phyloP scores from a whole-genome alignment of 2,329 filamentous ascomycete genomes.

The Beauveria bassiana region DNA sequence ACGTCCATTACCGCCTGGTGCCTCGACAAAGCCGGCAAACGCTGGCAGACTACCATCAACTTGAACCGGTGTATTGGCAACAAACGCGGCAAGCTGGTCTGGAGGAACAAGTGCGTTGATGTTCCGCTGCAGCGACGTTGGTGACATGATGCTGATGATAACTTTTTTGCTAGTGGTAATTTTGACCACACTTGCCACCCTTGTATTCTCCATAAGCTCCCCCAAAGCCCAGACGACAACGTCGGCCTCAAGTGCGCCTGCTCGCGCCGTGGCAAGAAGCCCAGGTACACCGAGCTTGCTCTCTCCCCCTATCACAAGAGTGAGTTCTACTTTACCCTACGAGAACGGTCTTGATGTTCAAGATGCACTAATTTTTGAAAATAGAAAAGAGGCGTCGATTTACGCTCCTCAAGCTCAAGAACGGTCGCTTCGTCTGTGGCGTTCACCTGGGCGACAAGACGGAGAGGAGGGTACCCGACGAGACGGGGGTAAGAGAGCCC shows the following conservation, averaged over 20 bases:
- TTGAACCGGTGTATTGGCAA: slow-evolving; percentile 4
- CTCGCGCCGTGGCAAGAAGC: not conserved
- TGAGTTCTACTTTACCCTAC: not conserved
- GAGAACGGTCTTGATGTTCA: too few relatives aligned
- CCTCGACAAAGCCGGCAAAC: not conserved
- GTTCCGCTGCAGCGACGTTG: not conserved
- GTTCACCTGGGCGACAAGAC: not conserved
- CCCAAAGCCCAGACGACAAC: not conserved
- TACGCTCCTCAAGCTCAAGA: not conserved
- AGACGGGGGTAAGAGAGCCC: too few relatives aligned
- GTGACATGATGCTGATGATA: not conserved
- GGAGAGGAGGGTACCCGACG: not conserved
- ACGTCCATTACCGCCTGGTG: not conserved
- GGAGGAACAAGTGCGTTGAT: not conserved
- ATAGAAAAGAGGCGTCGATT: too few relatives aligned
- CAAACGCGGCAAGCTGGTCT: slow-evolving; percentile 1
- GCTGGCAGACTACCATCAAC: not conserved
- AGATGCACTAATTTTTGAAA: not conserved
- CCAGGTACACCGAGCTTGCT: not conserved
- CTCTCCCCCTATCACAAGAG: not conserved
- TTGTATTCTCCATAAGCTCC: not conserved
- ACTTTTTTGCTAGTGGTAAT: not conserved
- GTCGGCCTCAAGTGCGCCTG: slow-evolving; percentile 1
- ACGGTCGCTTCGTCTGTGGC: slow-evolving; percentile 5
- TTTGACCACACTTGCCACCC: not conserved